phyloP scores from a whole-genome alignment of 2,329 filamentous ascomycete genomes.

The Berkeleyomyces basicola region DNA sequence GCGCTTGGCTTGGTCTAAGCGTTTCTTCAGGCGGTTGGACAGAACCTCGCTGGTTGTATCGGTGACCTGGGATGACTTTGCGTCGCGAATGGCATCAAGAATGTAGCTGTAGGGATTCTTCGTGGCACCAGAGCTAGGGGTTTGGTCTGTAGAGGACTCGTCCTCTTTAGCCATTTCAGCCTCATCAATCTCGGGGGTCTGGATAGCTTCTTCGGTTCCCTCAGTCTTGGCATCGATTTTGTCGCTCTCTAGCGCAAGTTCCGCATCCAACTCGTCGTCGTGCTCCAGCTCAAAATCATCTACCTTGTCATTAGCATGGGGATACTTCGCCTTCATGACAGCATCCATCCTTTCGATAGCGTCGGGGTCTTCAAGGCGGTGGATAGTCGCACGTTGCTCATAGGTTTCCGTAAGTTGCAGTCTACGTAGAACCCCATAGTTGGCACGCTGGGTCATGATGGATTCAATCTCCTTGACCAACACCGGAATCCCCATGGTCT shows the following conservation, averaged over 20 bases:
- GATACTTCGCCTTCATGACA: background rate
- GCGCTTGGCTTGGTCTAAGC: slow-evolving; percentile 1
- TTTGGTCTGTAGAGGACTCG: background rate
- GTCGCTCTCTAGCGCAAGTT: background rate
- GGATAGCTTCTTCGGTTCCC: background rate
- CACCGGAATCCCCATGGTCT: slow-evolving; percentile 62
- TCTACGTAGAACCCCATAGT: background rate
- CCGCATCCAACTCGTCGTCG: background rate
- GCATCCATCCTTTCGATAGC: background rate
- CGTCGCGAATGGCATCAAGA: background rate
- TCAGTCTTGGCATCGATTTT: background rate
- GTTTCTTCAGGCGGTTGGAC: slow-evolving; percentile 1
- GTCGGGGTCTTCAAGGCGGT: background rate
- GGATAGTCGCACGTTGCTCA: background rate
- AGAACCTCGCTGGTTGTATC: background rate
- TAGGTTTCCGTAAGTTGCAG: background rate
- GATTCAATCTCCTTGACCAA: slow-evolving; percentile 22
- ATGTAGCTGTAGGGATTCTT: background rate
- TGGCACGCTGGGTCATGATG: slow-evolving; percentile 1
- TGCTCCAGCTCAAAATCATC: background rate
- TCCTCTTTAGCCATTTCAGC: background rate
- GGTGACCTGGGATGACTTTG: background rate
- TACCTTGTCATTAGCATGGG: background rate
- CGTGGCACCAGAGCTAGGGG: background rate
- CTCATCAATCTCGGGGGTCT: background rate